phyloP scores from a whole-genome alignment of 345 rosid genomes.

The Sonneratia caseolaris region DNA sequence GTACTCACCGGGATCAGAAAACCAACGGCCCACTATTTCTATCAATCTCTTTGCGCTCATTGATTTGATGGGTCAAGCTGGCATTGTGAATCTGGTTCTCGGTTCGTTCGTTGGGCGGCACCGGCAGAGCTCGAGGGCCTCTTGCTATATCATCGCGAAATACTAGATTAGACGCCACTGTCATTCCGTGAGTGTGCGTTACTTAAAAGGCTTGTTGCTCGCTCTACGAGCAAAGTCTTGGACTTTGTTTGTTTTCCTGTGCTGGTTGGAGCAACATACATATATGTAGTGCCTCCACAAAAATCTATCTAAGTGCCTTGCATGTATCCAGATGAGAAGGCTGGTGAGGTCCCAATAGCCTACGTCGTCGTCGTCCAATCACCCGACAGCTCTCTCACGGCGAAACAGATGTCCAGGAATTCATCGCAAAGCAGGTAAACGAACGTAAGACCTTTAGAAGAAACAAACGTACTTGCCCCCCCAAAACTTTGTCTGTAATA shows the following conservation, averaged over 20 bases:
- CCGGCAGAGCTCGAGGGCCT: constrained; percentile 46
- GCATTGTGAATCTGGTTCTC: not conserved
- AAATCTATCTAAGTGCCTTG: too few relatives aligned
- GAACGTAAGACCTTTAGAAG: too few relatives aligned
- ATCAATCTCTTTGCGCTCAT: not conserved
- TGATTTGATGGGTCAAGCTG: not conserved
- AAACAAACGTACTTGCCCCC: too few relatives aligned
- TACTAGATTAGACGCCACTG: constrained; percentile 26
- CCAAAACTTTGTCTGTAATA: too few relatives aligned
- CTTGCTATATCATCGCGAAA: constrained; percentile 33
- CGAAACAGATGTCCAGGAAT: constrained; percentile 23
- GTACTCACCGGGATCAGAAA: not conserved
- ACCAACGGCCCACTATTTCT: not conserved
- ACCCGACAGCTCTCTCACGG: constrained; percentile 20
- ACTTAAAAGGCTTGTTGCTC: not conserved
- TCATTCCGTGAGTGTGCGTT: constrained; percentile 24
- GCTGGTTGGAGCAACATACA: not conserved
- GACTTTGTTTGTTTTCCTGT: too few relatives aligned
- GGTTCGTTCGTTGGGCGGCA: constrained; percentile 24
- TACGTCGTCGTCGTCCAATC: constrained; percentile 25
- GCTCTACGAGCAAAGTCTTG: not conserved
- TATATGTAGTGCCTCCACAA: not conserved
- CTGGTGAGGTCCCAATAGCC: constrained; percentile 45
- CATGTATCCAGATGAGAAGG: constrained; percentile 43
- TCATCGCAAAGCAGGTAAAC: constrained; percentile 29